Percentiles rank a stretch among this genome's conserved stretches.
phyloP scores from a whole-genome alignment of 179 eudicot genomes.

The Spinacia oleracea region DNA sequence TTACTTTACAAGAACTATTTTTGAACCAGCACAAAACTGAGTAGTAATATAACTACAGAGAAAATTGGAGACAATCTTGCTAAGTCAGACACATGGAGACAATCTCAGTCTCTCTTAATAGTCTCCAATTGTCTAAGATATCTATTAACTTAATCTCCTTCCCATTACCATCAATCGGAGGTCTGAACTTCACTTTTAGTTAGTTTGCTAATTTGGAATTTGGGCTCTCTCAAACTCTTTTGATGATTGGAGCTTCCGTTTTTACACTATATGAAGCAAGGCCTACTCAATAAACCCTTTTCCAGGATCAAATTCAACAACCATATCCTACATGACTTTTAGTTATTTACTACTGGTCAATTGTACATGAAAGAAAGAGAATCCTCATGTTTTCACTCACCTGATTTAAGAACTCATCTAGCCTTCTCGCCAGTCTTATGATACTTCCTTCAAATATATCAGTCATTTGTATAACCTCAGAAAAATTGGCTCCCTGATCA shows the following conservation, averaged over 20 bases:
- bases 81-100: not conserved
- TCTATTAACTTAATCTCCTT: not conserved
- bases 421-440: slow-evolving; percentile 87
- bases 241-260: not conserved
- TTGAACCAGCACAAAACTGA: not conserved
- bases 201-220: not conserved
- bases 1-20: too few species aligned
- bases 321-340: not conserved
- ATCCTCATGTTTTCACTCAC: slow-evolving; percentile 32
- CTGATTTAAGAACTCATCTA: slow-evolving; percentile 97
- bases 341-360: not conserved
- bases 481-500: slow-evolving; percentile 81
- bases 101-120: not conserved
- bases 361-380: too few species aligned
- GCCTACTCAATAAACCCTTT: not conserved
- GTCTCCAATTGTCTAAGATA: not conserved
- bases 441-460: slow-evolving; percentile 98
- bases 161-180: not conserved
- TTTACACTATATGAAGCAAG: not conserved
- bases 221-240: not conserved
- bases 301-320: not conserved
- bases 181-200: not conserved
- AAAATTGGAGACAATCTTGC: not conserved
- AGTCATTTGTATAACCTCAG: slow-evolving; percentile 95
- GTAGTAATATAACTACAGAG: not conserved